A percentile compares a stretch with the other conserved stretches of the same genome.
Conservation (phyloP, 352 stramenopile genomes). For the Globisporangium okanoganense region DNA sequence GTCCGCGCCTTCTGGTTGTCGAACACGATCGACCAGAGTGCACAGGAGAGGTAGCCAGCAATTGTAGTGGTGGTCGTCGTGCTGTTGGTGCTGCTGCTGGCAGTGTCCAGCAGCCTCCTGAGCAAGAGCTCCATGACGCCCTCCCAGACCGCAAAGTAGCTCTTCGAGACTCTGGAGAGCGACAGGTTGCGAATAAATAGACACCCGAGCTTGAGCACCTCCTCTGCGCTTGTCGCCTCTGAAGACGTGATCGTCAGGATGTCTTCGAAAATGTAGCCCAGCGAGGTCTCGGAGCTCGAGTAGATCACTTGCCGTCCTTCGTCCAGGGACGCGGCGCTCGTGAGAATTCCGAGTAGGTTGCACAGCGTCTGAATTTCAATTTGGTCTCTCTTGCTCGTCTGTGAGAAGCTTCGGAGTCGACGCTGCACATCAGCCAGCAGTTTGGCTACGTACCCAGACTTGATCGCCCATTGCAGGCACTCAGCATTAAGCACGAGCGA, state of each 20-base stretch:
- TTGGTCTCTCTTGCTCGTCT: conserved; percentile 32
- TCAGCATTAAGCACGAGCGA: conserved; percentile 43
- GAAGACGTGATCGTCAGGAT: conserved; percentile 22
- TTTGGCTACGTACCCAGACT: conserved; percentile 33
- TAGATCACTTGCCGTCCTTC: conserved; percentile 43
- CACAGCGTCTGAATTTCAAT: conserved; percentile 31
- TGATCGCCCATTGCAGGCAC: conserved; percentile 42
- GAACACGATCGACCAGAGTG: conserved; percentile 53
- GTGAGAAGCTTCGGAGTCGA: conserved; percentile 25
- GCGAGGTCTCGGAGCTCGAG: conserved; percentile 21
- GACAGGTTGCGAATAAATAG: conserved; percentile 62
- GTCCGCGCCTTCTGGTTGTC: conserved; percentile 65
- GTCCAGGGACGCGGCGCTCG: conserved; percentile 34
- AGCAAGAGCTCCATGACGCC: conserved; percentile 34
- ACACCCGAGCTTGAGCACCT: conserved; percentile 26
- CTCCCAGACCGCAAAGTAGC: conserved; percentile 60
- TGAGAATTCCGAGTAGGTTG: conserved; percentile 43
- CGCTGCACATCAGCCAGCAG: conserved; percentile 36
- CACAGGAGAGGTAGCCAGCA: conserved; percentile 21
- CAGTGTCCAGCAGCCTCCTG: conserved; percentile 15
- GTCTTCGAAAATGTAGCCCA: conserved; percentile 45
- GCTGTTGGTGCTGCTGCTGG: conserved; percentile 2
- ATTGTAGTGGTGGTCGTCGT: background rate
- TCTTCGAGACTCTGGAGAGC: conserved; percentile 47
- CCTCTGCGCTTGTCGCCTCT: conserved; percentile 7